A percentile compares a stretch with the other conserved stretches of the same genome.
Evolutionary conservation across 192 early-diverging fungal genomes (phyloP).

Genomic region (Rhizophagus clarus): DNA sequence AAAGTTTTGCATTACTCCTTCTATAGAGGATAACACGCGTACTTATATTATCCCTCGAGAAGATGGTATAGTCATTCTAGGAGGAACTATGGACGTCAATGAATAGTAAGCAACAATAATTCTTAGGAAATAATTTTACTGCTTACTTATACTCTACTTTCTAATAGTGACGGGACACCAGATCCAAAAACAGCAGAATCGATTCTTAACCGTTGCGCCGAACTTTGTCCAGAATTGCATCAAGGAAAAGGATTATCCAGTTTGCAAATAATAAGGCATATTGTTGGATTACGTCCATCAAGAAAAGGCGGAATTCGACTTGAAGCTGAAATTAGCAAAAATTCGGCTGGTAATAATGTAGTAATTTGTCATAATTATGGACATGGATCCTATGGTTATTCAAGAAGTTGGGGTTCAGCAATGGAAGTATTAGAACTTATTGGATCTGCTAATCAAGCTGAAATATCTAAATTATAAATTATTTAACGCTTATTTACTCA

Average conservation of each 20-base stretch:
- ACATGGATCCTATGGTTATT: conserved; percentile 59
- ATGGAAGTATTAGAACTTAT: conserved; percentile 42
- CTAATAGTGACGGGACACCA: conserved; percentile 36
- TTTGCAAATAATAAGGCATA: conserved; percentile 47
- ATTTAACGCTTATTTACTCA: too few relatives aligned
- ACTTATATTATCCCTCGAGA: conserved; percentile 83
- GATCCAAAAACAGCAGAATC: conserved; percentile 37
- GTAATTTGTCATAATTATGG: conserved; percentile 67
- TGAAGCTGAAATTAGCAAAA: conserved; percentile 54
- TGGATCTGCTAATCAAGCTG: conserved; percentile 24
- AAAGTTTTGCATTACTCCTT: background rate
- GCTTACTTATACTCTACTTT: background rate
- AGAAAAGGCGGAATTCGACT: conserved; percentile 52
- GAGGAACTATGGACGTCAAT: conserved; percentile 63
- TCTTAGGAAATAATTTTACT: background rate
- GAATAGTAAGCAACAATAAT: conserved; percentile 44
- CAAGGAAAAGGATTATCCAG: conserved; percentile 39
- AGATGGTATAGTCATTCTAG: conserved; percentile 75
- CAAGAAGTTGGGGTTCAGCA: conserved; percentile 63
- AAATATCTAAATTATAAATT: background rate
- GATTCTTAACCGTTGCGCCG: conserved; percentile 45
- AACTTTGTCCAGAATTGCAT: conserved; percentile 52
- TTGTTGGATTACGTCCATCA: conserved; percentile 60
- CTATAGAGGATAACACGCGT: background rate
- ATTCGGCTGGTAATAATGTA: conserved; percentile 34